Percentiles rank a stretch among this genome's conserved stretches.
These are phyloP conservation scores for Kazachstania bromeliacearum DNA, from an alignment of 805 yeast species.

Conservation along the genomic window DNA sequence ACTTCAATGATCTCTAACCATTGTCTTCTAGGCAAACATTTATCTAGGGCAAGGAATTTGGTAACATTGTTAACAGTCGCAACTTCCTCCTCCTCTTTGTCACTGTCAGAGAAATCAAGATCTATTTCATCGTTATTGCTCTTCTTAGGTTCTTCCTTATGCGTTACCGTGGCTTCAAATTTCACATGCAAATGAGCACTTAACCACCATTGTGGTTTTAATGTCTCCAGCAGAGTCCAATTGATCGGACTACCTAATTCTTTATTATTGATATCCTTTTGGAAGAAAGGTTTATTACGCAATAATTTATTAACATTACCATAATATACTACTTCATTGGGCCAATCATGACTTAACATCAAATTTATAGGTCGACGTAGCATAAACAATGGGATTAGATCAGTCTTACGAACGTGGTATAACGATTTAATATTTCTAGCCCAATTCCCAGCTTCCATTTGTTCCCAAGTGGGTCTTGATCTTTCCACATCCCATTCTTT, in stretches of 20 bases:
- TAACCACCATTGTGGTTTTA: conserved; percentile 71
- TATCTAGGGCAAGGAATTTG: conserved; percentile 74
- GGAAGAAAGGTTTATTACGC: conserved; percentile 55
- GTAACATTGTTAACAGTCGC: conserved; percentile 17
- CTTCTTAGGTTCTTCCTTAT: conserved; percentile 19
- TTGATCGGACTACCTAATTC: conserved; percentile 67
- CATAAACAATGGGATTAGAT: conserved; percentile 46
- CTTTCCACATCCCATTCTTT: conserved; percentile 41
- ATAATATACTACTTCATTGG: conserved; percentile 57
- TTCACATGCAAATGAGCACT: conserved; percentile 82
- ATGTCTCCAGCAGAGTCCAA: conserved; percentile 39
- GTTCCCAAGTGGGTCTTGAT: conserved; percentile 42
- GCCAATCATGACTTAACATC: conserved; percentile 90
- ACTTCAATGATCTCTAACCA: conserved; percentile 48
- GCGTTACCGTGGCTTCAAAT: conserved; percentile 49
- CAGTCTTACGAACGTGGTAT: conserved; percentile 58
- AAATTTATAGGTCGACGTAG: conserved; percentile 38
- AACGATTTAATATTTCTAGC: conserved; percentile 12
- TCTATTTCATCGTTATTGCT: conserved; percentile 28
- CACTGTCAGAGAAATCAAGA: conserved; percentile 24
- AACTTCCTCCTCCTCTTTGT: conserved; percentile 5
- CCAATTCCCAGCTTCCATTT: conserved; percentile 28
- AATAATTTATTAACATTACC: conserved; percentile 52
- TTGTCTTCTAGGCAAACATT: conserved; percentile 58
- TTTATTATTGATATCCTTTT: conserved; percentile 47